A percentile compares a stretch with the other conserved stretches of the same genome.
phyloP scores from a whole-genome alignment of 768 basidiomycete species.

The Suillus sp. region DNA sequence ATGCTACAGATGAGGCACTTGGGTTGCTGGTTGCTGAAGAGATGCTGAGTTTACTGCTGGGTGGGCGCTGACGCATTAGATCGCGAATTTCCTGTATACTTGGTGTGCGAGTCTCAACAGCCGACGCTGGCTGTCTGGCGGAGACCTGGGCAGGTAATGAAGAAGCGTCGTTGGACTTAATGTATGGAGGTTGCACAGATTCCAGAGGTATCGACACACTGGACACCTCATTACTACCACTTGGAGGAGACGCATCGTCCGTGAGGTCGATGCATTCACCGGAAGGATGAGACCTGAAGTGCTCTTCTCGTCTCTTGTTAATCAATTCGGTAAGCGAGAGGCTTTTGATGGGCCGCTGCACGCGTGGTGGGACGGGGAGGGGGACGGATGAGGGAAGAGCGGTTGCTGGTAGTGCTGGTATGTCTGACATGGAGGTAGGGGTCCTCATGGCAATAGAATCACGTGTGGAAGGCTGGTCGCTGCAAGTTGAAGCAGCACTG shows the following conservation, averaged over 20 bases:
- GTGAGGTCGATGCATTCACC: slow-evolving; percentile 7
- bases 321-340: slow-evolving; percentile 26
- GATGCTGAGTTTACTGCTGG: background rate
- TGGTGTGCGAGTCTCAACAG: background rate
- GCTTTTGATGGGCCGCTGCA: slow-evolving; percentile 17
- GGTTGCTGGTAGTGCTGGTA: slow-evolving; percentile 8
- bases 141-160: background rate
- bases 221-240: background rate
- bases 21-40: background rate
- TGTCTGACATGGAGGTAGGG: background rate
- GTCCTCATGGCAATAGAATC: slow-evolving; percentile 4
- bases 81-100: slow-evolving; percentile 10
- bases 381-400: slow-evolving; percentile 6
- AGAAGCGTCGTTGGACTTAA: background rate
- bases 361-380: slow-evolving; percentile 27
- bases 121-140: background rate
- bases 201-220: background rate
- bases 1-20: background rate
- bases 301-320: slow-evolving; percentile 23
- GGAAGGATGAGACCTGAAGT: background rate
- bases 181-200: background rate
- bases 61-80: slow-evolving; percentile 2
- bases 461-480: background rate
- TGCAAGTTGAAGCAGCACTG: background rate
- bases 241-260: background rate